phyloP scores from a whole-genome alignment of 805 yeast species.

The Saccharomycopsis vini region DNA sequence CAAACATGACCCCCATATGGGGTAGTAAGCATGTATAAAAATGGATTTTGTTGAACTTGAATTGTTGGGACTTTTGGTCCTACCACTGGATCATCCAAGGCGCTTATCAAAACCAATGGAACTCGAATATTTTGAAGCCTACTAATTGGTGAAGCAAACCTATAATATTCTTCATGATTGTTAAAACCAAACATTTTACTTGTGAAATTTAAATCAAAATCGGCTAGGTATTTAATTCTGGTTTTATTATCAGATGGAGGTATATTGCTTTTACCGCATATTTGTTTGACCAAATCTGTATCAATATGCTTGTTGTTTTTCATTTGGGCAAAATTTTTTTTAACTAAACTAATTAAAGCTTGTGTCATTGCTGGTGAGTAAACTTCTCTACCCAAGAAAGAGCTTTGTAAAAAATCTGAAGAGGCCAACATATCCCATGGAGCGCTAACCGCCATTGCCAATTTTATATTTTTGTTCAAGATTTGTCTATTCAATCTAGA shows the following conservation, averaged over 20 bases:
- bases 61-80: constrained; percentile 44
- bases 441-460: constrained; percentile 52
- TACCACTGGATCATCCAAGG: constrained; percentile 71
- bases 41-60: constrained; percentile 50
- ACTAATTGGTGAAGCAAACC: constrained; percentile 48
- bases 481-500: constrained; percentile 33
- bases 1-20: constrained; percentile 76
- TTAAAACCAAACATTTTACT: constrained; percentile 58
- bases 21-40: constrained; percentile 47
- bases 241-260: neutral
- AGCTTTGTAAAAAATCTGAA: constrained; percentile 32
- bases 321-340: constrained; percentile 33
- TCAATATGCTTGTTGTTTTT: constrained; percentile 25
- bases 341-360: constrained; percentile 36
- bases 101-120: constrained; percentile 55
- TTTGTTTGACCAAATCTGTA: constrained; percentile 19
- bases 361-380: constrained; percentile 45
- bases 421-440: constrained; percentile 69
- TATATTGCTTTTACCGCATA: constrained; percentile 22
- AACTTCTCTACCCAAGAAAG: constrained; percentile 34
- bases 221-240: constrained; percentile 30
- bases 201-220: constrained; percentile 61
- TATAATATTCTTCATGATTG: constrained; percentile 57
- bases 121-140: constrained; percentile 44
- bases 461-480: constrained; percentile 23